phyloP scores from a whole-genome alignment of 768 basidiomycete species.

The Macrolepiota dolichaula region DNA sequence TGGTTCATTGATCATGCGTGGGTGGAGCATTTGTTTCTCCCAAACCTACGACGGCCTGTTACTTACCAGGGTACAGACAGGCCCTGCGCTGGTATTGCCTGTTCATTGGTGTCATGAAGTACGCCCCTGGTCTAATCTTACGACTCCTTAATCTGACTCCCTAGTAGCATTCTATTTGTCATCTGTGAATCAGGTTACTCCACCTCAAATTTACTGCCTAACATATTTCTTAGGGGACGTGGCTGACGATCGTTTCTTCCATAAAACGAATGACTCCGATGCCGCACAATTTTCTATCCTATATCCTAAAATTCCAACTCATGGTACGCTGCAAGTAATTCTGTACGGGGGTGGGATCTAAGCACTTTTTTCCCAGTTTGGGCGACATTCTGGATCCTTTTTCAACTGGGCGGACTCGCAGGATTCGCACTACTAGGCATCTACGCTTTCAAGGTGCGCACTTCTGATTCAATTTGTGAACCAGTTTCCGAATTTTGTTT shows the following conservation, averaged over 20 bases:
- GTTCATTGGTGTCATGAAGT: slow-evolving; percentile 87
- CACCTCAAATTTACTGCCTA: not conserved
- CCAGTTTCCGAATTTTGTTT: slow-evolving; percentile 6
- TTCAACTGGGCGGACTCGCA: slow-evolving; percentile 69
- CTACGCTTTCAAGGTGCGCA: slow-evolving; percentile 71
- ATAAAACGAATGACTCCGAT: slow-evolving; percentile 91
- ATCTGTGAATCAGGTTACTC: slow-evolving; percentile 57
- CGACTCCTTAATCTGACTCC: slow-evolving; percentile 5
- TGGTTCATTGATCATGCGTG: slow-evolving; percentile 96
- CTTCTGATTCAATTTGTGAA: not conserved
- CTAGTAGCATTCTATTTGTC: slow-evolving; percentile 72
- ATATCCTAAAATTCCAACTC: slow-evolving; percentile 67
- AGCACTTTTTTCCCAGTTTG: slow-evolving; percentile 49
- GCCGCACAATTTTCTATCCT: slow-evolving; percentile 84
- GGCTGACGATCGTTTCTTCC: slow-evolving; percentile 91
- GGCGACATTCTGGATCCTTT: slow-evolving; percentile 83
- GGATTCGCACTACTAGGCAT: slow-evolving; percentile 82
- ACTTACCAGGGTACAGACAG: slow-evolving; percentile 40
- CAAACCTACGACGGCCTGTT: not conserved
- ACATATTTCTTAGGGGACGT: slow-evolving; percentile 68
- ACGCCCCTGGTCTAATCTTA: slow-evolving; percentile 20
- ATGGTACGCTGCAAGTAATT: slow-evolving; percentile 43
- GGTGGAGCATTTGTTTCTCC: slow-evolving; percentile 24
- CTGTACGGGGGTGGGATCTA: not conserved
- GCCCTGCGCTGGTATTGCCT: slow-evolving; percentile 83